Conservation (phyloP, 2,329 filamentous ascomycete genomes). For the Didymella exigua region DNA sequence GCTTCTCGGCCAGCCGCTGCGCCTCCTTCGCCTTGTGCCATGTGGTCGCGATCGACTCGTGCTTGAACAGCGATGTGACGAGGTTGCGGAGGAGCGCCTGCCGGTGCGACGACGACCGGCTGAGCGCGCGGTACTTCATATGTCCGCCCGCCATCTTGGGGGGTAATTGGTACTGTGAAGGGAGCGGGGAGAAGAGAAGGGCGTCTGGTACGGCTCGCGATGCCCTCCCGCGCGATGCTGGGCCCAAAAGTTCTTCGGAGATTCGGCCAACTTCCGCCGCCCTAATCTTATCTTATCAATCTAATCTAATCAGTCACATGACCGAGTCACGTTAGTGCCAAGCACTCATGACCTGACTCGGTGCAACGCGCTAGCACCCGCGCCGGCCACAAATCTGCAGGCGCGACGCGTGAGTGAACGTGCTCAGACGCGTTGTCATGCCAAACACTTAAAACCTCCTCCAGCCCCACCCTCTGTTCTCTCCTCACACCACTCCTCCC, state of each 20-base stretch:
- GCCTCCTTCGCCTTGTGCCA: conserved; percentile 98
- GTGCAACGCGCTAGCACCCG: conserved; percentile 16
- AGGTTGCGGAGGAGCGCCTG: conserved; percentile 93
- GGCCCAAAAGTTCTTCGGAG: conserved; percentile 30
- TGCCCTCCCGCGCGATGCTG: conserved; percentile 7
- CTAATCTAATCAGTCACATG: conserved; percentile 13
- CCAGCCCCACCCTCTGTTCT: conserved; percentile 29
- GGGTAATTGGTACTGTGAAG: conserved; percentile 20
- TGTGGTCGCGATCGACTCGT: conserved; percentile 93
- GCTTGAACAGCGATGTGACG: conserved; percentile 89
- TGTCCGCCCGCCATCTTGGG: conserved; percentile 78
- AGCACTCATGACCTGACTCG: conserved; percentile 27
- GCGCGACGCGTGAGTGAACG: conserved; percentile 29
- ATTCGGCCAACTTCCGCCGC: conserved; percentile 4
- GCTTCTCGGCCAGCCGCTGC: conserved; percentile 88
- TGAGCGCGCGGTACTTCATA: conserved; percentile 87
- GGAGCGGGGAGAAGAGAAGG: conserved; percentile 9
- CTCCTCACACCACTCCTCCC: conserved; percentile 26
- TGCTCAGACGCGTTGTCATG: conserved; percentile 31
- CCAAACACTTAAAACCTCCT: conserved; percentile 34
- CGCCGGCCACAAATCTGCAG: conserved; percentile 22
- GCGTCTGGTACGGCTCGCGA: conserved; percentile 12
- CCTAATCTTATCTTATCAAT: conserved; percentile 10
- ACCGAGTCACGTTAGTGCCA: too few species aligned
- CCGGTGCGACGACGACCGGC: conserved; percentile 83